Percentiles rank a stretch among this genome's conserved stretches.
Conservation (phyloP, 495 filamentous ascomycete species). For the Poronia punctata region DNA sequence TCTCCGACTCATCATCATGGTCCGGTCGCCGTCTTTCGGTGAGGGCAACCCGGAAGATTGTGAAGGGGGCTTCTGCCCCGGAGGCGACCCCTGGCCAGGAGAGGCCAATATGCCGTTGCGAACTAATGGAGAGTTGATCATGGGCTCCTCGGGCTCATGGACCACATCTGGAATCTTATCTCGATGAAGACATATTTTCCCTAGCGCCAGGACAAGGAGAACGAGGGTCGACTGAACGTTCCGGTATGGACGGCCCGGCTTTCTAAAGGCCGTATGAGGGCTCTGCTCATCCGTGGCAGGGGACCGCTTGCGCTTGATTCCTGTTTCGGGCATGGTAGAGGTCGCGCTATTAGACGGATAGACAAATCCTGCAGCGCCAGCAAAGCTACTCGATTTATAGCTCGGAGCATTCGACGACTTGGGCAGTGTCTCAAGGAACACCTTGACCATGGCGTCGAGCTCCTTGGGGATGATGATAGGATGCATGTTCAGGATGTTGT, state of each 20-base stretch:
- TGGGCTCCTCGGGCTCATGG: constrained; percentile 34
- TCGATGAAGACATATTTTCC: constrained; percentile 68
- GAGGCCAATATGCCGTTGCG: constrained; percentile 44
- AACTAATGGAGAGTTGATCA: constrained; percentile 36
- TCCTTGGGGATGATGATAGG: constrained; percentile 61
- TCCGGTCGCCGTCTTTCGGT: constrained; percentile 41
- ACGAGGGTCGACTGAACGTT: constrained; percentile 70
- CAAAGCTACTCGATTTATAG: constrained; percentile 11
- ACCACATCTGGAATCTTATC: constrained; percentile 55
- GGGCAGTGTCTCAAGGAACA: constrained; percentile 40
- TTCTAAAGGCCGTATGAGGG: constrained; percentile 26
- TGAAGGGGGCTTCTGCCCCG: constrained; percentile 30
- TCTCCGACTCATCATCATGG: constrained; percentile 32
- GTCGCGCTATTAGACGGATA: constrained; percentile 17
- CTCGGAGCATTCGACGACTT: constrained; percentile 16
- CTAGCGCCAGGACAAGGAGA: constrained; percentile 75
- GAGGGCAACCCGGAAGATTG: constrained; percentile 38
- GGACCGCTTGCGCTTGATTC: constrained; percentile 56
- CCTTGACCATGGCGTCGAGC: constrained; percentile 43
- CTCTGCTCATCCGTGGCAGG: constrained; percentile 31
- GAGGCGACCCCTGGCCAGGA: constrained; percentile 44
- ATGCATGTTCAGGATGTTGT: constrained; percentile 81
- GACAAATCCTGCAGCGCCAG: constrained; percentile 19
- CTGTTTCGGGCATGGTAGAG: constrained; percentile 28
- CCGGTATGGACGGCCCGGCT: constrained; percentile 41